Base-by-base conservation (phyloP, 257 asterid genomes). In the Nicotiana otophora region DNA sequence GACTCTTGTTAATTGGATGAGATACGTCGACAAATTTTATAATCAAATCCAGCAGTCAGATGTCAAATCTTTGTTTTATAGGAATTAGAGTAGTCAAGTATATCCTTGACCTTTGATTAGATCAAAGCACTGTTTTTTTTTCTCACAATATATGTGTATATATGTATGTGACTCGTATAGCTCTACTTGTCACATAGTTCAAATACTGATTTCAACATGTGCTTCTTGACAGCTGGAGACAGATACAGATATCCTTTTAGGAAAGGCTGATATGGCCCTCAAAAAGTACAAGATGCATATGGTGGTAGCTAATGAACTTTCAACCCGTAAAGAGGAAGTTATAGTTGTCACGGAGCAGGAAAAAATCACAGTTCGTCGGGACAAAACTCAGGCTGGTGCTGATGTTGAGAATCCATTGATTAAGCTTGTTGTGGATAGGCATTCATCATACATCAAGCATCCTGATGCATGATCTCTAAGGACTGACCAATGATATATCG, bases 281-380 rank as follows among this genome's bases (percentile, higher is more conserved):
- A 85, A 81, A 65, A 94, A 87, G 91, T 90, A 94, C 83, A 78
- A 91, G 46, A 91, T 96, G 92, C 93, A 96, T 83, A 87, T 95
- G 97, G 98, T 96, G 57, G 91, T 96, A 10, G 98, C 99, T n/a
- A 96, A 96, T 55, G 98, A 96, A 91, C 98, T 96, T 78, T 85
- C 88, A 64, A 94, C 97, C 19, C 97, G 98, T 26, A 93, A 94
- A 85, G 98, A 96, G 82, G 98, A 94, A 87, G 98, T 96, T 80
- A 82, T 86, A 12, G 97, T 94, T 16, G 97, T 96, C 74, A 67
- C 94, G 4, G 85, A 81, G 82, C 83, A 79, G 79, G 97, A 90
- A 82, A 87, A 90, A 61, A 82, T 86, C 48, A 86, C 84, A 4
- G 97, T 96, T 54, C 89, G 65, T 34, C 84, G 98, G 30, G 96